phyloP scores from a whole-genome alignment of 1,284 basidiomycete genomes.

The Albatrellus sp. region DNA sequence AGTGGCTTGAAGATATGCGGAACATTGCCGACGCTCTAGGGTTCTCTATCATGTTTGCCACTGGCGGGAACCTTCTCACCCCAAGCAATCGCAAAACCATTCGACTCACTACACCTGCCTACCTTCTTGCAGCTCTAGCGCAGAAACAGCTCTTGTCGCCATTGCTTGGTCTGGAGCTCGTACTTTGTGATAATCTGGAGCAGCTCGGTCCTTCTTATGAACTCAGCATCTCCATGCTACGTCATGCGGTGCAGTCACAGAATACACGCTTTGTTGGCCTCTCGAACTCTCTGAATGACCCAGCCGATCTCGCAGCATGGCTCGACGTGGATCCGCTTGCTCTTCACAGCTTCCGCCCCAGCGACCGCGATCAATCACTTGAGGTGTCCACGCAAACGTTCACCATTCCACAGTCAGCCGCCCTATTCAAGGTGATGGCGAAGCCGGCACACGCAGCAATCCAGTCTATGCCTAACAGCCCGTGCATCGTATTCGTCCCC shows the following conservation, averaged over 20 bases:
- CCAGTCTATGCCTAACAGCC: slow-evolving; percentile 28
- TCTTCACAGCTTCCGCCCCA: slow-evolving; percentile 73
- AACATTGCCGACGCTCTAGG: slow-evolving; percentile 23
- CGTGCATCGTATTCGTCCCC: slow-evolving; percentile 83
- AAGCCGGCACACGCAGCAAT: slow-evolving; percentile 79
- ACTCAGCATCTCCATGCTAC: slow-evolving; percentile 61
- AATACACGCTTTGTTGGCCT: slow-evolving; percentile 73
- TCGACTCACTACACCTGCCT: slow-evolving; percentile 39
- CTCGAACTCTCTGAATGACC: slow-evolving; percentile 71
- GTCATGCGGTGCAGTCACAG: slow-evolving; percentile 44
- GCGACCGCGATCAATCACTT: slow-evolving; percentile 76
- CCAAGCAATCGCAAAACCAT: slow-evolving; percentile 29
- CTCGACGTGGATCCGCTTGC: slow-evolving; percentile 57
- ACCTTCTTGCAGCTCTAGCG: slow-evolving; percentile 34
- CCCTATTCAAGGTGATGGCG: slow-evolving; percentile 85
- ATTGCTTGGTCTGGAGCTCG: slow-evolving; percentile 41
- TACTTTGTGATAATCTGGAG: slow-evolving; percentile 83
- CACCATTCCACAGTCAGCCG: slow-evolving; percentile 77
- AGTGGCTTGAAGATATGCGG: slow-evolving; percentile 38
- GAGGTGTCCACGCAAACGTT: slow-evolving; percentile 66
- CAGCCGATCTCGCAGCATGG: slow-evolving; percentile 76
- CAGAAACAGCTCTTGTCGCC: slow-evolving; percentile 15
- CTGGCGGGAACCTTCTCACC: slow-evolving; percentile 19
- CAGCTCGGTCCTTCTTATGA: slow-evolving; percentile 79
- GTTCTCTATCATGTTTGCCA: slow-evolving; percentile 32